Conservation (phyloP, 208 protist species). For the Trypanosoma vivax region DNA sequence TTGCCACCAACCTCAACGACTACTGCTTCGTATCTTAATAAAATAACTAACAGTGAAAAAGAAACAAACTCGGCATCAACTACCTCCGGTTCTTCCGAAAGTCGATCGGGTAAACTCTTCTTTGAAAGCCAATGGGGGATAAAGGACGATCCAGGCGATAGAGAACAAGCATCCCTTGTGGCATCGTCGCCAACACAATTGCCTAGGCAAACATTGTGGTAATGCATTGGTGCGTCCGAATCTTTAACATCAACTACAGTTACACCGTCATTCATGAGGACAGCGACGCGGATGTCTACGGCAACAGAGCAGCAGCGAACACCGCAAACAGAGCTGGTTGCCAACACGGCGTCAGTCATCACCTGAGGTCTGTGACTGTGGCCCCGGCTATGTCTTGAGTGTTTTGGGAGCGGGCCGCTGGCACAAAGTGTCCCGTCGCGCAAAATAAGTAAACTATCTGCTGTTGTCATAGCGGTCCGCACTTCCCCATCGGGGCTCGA, state of each 20-base stretch:
- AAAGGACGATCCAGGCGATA: neutral
- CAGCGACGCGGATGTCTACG: conserved; percentile 16
- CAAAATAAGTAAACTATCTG: conserved; percentile 48
- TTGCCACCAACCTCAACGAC: conserved; percentile 8
- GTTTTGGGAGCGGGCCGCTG: conserved; percentile 21
- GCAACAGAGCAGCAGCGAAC: conserved; percentile 13
- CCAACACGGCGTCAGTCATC: neutral
- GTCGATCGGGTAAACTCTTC: neutral
- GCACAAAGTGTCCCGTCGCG: conserved; percentile 40
- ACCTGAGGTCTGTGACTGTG: neutral
- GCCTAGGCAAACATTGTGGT: neutral
- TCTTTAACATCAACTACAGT: conserved; percentile 12
- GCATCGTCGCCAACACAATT: neutral
- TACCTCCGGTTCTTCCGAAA: neutral
- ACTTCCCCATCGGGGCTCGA: conserved; percentile 46
- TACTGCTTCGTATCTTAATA: conserved; percentile 18
- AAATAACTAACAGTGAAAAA: conserved; percentile 5
- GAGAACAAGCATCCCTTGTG: neutral
- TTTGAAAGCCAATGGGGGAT: neutral
- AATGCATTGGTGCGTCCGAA: conserved; percentile 3
- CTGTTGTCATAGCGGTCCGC: conserved; percentile 53
- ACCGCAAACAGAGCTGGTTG: conserved; percentile 3
- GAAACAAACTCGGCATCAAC: conserved; percentile 21
- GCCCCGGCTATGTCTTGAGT: too few relatives aligned
- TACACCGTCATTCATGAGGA: conserved; percentile 8